Evolutionary conservation across 176 grass and related monocot genomes (phyloP), one percentile per base, ranked within the genome.

Genomic region (Secale cereale): DNA sequence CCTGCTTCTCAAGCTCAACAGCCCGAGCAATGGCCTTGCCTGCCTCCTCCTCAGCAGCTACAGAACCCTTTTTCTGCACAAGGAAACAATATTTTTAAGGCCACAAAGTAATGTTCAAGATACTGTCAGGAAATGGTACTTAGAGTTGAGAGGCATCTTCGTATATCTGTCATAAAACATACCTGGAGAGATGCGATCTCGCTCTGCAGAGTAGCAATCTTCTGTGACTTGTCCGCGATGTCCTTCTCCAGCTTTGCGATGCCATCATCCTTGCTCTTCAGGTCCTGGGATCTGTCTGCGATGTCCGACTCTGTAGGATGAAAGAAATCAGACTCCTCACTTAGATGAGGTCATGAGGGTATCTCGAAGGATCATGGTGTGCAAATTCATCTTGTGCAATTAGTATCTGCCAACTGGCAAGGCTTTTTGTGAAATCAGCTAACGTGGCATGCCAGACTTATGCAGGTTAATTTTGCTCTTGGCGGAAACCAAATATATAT

Each of bases 121-220:
- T 15, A 37, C 69, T 43, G 11, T 17, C 5, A 10, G 8, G 28
- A 50, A 29, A 74, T 17, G 19, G 16, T 72, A 8, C 14, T 29
- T 30, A 16, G 7, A 46, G 70, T 74, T 46, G 25, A 74, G 39
- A 69, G 5, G 68, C 37, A 48, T 10, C 22, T 36, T 16, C 6
- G 31, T 23, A 66, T 31, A 81, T 70, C 26, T 20, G 81, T 48
- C 28, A 85, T 27, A 31, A 30, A 3, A 4, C 28, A 71, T 64
- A 91, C 93, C 90, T 97, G 90, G 61, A 99, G 86, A 12, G 82
- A 88, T 81, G 75, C 84, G 82, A 96, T 91, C 61, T 99, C 86
- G 15, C 70, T 61, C 86, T 92, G 90, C 70, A 99, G 80, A 76
- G 86, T 88, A 73, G 82, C 14, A 86, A 99, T 92, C 56, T 83